phyloP scores from a whole-genome alignment of 352 stramenopile genomes.

The Phytophthora rubi region DNA sequence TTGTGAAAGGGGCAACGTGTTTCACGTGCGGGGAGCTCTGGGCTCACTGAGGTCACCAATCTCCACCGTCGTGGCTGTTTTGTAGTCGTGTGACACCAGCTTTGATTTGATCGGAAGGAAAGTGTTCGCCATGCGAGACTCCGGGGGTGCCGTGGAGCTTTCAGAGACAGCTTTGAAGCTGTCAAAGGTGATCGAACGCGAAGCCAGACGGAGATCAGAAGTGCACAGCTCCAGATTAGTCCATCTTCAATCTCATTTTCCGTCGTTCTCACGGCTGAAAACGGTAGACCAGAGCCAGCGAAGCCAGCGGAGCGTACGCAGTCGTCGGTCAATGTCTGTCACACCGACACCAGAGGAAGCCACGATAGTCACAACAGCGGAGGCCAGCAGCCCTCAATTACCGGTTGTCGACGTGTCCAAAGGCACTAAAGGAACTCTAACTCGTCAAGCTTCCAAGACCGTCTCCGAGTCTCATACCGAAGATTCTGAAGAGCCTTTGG shows the following conservation, averaged over 20 bases:
- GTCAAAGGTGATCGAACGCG: constrained; percentile 70
- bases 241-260: constrained; percentile 41
- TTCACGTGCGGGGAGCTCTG: neutral
- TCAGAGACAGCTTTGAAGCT: constrained; percentile 68
- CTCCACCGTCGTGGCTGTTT: neutral
- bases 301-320: constrained; percentile 19
- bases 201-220: constrained; percentile 53
- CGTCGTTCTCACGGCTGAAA: constrained; percentile 39
- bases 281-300: constrained; percentile 1
- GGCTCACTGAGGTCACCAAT: neutral
- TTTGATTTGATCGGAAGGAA: neutral
- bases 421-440: constrained; percentile 4
- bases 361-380: neutral
- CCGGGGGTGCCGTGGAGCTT: constrained; percentile 35
- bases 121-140: constrained; percentile 15
- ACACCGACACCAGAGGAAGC: constrained; percentile 35
- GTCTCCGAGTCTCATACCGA: constrained; percentile 6
- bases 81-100: neutral
- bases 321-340: constrained; percentile 31
- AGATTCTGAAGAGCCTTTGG: constrained; percentile 10
- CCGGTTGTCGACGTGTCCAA: neutral
- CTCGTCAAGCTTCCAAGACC: constrained; percentile 21
- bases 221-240: constrained; percentile 38
- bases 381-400: constrained; percentile 1
- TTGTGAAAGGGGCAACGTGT: constrained; percentile 7